phyloP scores from a whole-genome alignment of 768 basidiomycete species.

The Suillus subalutaceus region DNA sequence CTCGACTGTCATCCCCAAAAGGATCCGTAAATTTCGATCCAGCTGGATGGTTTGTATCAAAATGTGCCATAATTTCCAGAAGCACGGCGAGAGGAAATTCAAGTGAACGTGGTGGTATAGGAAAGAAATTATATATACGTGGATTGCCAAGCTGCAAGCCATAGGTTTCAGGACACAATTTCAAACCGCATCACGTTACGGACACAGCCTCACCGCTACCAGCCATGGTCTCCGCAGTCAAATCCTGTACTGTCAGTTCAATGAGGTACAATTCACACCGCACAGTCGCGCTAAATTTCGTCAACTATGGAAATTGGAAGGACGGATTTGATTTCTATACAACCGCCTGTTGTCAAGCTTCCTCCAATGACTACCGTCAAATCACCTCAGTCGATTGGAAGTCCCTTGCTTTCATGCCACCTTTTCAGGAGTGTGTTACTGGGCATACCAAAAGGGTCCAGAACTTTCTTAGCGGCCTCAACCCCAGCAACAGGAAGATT shows the following conservation, averaged over 20 bases:
- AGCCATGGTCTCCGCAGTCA: neutral
- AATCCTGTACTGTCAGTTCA: neutral
- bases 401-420: conserved; percentile 42
- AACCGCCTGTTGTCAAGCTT: neutral
- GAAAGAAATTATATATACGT: conserved; percentile 5
- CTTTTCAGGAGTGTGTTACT: conserved; percentile 40
- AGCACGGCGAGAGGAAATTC: conserved; percentile 17
- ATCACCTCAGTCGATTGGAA: conserved; percentile 28
- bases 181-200: neutral
- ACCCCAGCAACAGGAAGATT: conserved; percentile 41
- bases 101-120: conserved; percentile 9
- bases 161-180: neutral
- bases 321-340: neutral
- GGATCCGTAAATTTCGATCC: conserved; percentile 23
- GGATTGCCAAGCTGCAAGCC: neutral
- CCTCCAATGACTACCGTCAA: conserved; percentile 23
- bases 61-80: conserved; percentile 31
- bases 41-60: conserved; percentile 14
- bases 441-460: conserved; percentile 44
- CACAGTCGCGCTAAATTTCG: neutral
- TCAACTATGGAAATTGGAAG: neutral
- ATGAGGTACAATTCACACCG: neutral
- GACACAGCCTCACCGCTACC: neutral
- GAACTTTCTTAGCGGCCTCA: conserved; percentile 42
- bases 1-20: conserved; percentile 27